These are phyloP conservation scores for Aspergillus fijiensis DNA, from an alignment of 2,329 filamentous ascomycete genomes.

Conservation along the genomic window DNA sequence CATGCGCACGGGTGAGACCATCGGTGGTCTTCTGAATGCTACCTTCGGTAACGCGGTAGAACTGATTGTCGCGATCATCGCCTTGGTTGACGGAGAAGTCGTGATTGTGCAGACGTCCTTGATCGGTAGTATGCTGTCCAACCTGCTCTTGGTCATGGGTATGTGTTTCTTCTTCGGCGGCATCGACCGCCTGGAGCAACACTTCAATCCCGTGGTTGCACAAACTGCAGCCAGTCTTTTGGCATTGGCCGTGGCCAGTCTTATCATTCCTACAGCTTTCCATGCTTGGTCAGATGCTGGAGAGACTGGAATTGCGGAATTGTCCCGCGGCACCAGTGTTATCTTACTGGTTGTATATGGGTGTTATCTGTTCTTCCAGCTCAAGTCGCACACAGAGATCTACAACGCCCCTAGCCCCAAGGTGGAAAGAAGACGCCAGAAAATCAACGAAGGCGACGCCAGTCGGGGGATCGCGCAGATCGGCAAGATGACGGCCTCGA, in stretches of 20 bases:
- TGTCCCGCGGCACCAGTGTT: constrained; percentile 59
- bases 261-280: constrained; percentile 91
- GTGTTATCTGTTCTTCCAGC: constrained; percentile 85
- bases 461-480: constrained; percentile 53
- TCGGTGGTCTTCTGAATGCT: constrained; percentile 86
- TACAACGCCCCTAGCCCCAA: constrained; percentile 82
- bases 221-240: constrained; percentile 83
- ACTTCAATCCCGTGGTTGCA: constrained; percentile 88
- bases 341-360: constrained; percentile 82
- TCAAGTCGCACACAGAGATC: constrained; percentile 77
- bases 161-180: constrained; percentile 92
- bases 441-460: constrained; percentile 52
- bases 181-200: constrained; percentile 73
- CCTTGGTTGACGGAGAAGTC: constrained; percentile 70
- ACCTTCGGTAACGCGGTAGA: constrained; percentile 90
- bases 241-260: constrained; percentile 72
- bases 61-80: constrained; percentile 84
- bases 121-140: constrained; percentile 88
- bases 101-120: constrained; percentile 89
- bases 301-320: constrained; percentile 25
- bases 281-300: constrained; percentile 53
- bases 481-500: constrained; percentile 52
- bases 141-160: constrained; percentile 82
- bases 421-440: constrained; percentile 58
- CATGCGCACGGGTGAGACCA: constrained; percentile 68